Base-by-base conservation (phyloP, 2,329 filamentous ascomycete genomes). In the Aciculosporium take region DNA sequence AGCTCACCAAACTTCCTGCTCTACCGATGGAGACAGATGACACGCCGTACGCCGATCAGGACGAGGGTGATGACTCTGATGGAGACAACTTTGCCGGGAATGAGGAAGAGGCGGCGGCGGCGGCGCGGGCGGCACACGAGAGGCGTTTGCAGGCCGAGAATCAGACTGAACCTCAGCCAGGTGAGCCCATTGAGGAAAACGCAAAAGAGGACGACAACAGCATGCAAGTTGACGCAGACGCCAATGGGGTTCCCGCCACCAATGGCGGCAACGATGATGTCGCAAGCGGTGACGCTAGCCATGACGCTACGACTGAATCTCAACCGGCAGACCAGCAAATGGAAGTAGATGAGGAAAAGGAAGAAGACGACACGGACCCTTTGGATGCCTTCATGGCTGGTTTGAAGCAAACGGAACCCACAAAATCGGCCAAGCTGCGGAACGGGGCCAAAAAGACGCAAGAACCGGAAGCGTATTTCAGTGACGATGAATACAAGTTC, bases 381-480 rank as follows among this genome's bases (percentile, higher is more conserved):
- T 68, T 98, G 29, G 91, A 98, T 64, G 89, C 87, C n/a, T 98
- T 93, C 65, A 98, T 98, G 91, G 81, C 79, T 40, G 76, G 73
- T 46, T 68, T 78, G 13, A 68, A 72, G 41, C 60, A 71, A 30
- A 61, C 82, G 3, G 71, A 76, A 42, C 59, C 72, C 46, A 65
- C 61, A 40, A 59, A 59, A 38, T 52, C 56, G n/a, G 43, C 46
- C 32, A 57, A 54, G 33, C 37, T 46, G 31, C 39, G 51, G 2
- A 46, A 52, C 18, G 66, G 63, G 25, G 66, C 66, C 37, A 70
- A 69, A 46, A 73, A 73, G 50, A 58, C 68, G 34, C 76, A 80
- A 42, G 79, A 84, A 52, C 84, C 85, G 2, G 80, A 94, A 57
- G 77, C 88, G 7, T 83, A 95, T 52, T 94, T 94, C 57, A 85